Percentiles rank a stretch among this genome's conserved stretches.
Evolutionary conservation across 129 eudicot genomes (phyloP).

Genomic region (Mikania micrantha): DNA sequence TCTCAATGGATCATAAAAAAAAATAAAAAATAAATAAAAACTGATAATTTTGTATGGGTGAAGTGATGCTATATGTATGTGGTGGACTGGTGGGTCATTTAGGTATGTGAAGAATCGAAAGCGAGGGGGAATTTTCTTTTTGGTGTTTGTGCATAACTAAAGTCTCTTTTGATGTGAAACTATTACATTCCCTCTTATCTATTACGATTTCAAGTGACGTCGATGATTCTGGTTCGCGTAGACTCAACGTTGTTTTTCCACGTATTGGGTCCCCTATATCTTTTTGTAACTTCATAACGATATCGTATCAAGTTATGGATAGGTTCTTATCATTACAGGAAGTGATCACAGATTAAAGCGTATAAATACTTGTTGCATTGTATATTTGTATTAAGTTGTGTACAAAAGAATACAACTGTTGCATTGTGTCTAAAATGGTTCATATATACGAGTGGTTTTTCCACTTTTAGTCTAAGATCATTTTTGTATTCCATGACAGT

Average conservation of each 20-base stretch:
- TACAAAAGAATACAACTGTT: too few relatives aligned
- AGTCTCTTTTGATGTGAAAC: conserved; percentile 10
- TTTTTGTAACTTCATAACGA: background rate
- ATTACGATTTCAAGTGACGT: conserved; percentile 12
- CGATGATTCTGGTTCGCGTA: conserved; percentile 11
- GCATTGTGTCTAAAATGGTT: too few relatives aligned
- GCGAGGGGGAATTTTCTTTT: conserved; percentile 21
- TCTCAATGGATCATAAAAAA: background rate
- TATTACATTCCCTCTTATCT: conserved; percentile 23
- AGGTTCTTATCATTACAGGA: background rate
- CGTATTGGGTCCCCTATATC: background rate
- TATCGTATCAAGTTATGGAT: background rate
- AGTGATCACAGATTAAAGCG: background rate
- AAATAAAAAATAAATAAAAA: background rate
- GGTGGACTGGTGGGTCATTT: background rate
- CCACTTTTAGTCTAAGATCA: too few relatives aligned
- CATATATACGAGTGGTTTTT: too few relatives aligned
- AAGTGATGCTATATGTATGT: background rate
- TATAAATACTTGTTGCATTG: too few relatives aligned
- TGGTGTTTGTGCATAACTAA: conserved; percentile 14
- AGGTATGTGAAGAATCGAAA: conserved; percentile 23
- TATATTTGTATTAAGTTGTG: background rate
- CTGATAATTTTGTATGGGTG: conserved; percentile 3
- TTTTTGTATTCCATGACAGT: too few relatives aligned
- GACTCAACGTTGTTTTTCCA: conserved; percentile 20